These are phyloP conservation scores for Colletotrichum liriopes DNA, from an alignment of 2,329 filamentous ascomycete species.

Conservation along the genomic window DNA sequence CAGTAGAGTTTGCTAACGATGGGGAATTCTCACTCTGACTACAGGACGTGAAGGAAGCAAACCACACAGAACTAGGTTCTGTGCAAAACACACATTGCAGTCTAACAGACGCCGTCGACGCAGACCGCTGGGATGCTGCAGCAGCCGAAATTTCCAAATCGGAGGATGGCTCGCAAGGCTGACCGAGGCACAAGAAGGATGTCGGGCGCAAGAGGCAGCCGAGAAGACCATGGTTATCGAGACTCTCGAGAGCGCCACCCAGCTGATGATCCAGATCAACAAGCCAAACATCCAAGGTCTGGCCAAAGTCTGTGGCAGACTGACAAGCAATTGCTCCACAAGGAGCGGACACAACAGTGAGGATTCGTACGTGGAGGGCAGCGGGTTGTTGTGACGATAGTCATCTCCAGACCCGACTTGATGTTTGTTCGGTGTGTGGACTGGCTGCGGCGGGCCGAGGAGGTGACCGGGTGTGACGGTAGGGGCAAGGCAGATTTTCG, in stretches of 20 bases:
- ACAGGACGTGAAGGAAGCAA: slow-evolving; percentile 36
- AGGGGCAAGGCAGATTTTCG: slow-evolving; percentile 13
- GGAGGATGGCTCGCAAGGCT: slow-evolving; percentile 1
- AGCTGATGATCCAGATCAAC: not conserved
- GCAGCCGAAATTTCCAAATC: not conserved
- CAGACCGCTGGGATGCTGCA: not conserved
- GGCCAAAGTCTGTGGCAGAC: not conserved
- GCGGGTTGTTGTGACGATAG: slow-evolving; percentile 9
- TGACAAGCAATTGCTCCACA: not conserved
- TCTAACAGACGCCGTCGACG: slow-evolving; percentile 4
- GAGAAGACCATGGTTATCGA: not conserved
- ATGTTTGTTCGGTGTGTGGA: not conserved
- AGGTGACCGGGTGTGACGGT: not conserved
- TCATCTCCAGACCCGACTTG: not conserved
- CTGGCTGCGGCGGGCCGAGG: not conserved
- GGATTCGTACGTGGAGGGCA: slow-evolving; percentile 1
- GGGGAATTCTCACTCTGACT: slow-evolving; percentile 11
- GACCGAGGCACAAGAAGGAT: not conserved
- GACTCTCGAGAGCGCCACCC: not conserved
- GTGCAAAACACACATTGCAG: not conserved
- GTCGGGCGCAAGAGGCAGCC: slow-evolving; percentile 5
- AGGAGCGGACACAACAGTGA: not conserved
- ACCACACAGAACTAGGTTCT: slow-evolving; percentile 21
- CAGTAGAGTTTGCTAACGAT: slow-evolving; percentile 36
- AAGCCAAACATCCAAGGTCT: not conserved